Percentiles rank a stretch among this genome's conserved stretches.
These are phyloP conservation scores for Pseudonectria foliicola DNA, from an alignment of 2,329 filamentous ascomycete genomes.

Conservation along the genomic window DNA sequence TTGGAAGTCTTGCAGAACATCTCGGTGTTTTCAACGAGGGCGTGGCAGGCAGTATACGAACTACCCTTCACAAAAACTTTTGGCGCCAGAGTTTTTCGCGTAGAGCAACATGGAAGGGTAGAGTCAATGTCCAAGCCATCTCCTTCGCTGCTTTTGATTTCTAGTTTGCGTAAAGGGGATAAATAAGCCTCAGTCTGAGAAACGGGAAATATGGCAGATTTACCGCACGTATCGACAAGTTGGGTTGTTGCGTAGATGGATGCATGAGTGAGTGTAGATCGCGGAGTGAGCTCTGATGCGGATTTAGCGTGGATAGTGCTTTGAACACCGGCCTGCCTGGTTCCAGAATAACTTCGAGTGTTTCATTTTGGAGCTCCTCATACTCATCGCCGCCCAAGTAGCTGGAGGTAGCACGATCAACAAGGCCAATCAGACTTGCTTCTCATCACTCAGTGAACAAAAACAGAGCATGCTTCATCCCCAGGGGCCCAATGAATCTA, in stretches of 20 bases:
- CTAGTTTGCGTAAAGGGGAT: no score
- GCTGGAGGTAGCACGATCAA: slow-evolving; percentile 6
- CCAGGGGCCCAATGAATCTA: no score
- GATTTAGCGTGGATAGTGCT: slow-evolving; percentile 3
- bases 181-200: no score
- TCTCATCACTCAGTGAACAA: no score
- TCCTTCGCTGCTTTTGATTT: no score
- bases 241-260: background rate
- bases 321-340: slow-evolving; percentile 11
- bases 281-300: slow-evolving; percentile 9
- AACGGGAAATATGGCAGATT: no score
- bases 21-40: slow-evolving; percentile 10
- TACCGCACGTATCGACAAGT: no score
- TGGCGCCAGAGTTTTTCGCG: slow-evolving; percentile 7
- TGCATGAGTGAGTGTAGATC: slow-evolving; percentile 8
- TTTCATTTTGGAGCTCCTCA: slow-evolving; percentile 13
- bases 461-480: no score
- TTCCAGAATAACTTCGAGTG: slow-evolving; percentile 11
- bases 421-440: slow-evolving; percentile 15
- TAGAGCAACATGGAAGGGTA: slow-evolving; percentile 6
- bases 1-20: slow-evolving; percentile 16
- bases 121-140: no score
- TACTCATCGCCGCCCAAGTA: slow-evolving; percentile 11
- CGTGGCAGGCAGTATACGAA: slow-evolving; percentile 3
- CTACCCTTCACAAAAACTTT: slow-evolving; percentile 6